Base-by-base conservation (phyloP, 2,329 filamentous ascomycete species). In the Hymenoscyphus infarciens region DNA sequence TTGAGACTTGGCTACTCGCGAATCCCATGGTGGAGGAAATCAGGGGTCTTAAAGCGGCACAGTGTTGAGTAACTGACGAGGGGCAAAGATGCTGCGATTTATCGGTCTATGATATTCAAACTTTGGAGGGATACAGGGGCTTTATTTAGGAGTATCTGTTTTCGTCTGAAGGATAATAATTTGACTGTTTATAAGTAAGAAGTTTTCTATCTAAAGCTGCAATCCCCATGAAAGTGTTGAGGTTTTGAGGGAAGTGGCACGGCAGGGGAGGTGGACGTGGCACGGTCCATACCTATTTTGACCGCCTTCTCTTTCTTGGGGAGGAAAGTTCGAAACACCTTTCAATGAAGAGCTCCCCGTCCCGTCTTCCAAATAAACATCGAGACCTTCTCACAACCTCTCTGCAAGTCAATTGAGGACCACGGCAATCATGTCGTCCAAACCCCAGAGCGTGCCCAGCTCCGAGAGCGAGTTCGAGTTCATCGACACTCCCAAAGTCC, bases 391-490 rank as follows among this genome's bases (percentile, higher is more conserved):
- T 13, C 22, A 42, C 39, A 52, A 15, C 19, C 19, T 52, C 45
- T 15, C 25, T 52, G 45, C 19, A 52, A 42, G 63, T 60, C 65
- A 65, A 67, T 67, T 68, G 65, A 66, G 59, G 60, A 67, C 59
- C 57, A 61, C 52, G 35, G 61, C 61, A 59, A 72, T 69, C 76
- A 81, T 72, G 71, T 80, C 82, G 76, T 82, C 80, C 64, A 80
- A 82, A 69, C 72, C 78, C 65, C 74, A 77, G 68, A 80, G 79
- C 71, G 72, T 74, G 70, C 80, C 78, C 73, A 78, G 78, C 76
- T 80, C 77, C 65, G 80, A 81, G 75, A 79, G 79, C 69, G 77
- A 80, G 67, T 89, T 90, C 74, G 86, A 89, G 76, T 90, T 88
- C 75, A 82, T 84, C 73, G 77, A 83, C 69, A 85, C 82, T 72